A percentile compares a stretch with the other conserved stretches of the same genome.
phyloP scores from a whole-genome alignment of 2,329 filamentous ascomycete genomes.

The Sphaerulina vaccinii region DNA sequence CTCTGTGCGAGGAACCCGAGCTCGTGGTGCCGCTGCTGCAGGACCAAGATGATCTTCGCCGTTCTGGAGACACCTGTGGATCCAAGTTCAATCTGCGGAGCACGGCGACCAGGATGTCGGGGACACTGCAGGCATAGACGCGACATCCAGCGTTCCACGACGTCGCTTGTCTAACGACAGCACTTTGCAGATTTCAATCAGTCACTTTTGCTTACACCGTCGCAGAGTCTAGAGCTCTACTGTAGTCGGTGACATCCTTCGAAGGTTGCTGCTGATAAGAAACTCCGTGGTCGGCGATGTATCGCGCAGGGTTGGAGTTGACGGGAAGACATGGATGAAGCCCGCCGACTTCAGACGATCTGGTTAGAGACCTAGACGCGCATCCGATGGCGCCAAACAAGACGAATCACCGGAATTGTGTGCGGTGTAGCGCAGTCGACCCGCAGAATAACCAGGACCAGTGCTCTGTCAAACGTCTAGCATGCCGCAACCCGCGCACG shows the following conservation, averaged over 20 bases:
- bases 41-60: neutral
- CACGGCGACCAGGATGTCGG: neutral
- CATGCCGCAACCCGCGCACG: slow-evolving; percentile 9
- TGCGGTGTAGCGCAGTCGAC: neutral
- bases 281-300: too few relatives aligned
- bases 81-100: neutral
- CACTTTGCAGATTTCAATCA: too few relatives aligned
- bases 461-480: slow-evolving; percentile 10
- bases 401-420: neutral
- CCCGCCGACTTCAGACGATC: neutral
- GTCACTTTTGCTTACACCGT: too few relatives aligned
- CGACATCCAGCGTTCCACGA: neutral
- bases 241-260: neutral
- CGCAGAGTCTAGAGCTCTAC: too few relatives aligned
- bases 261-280: too few relatives aligned
- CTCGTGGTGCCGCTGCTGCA: neutral
- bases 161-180: neutral
- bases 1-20: neutral
- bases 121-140: too few relatives aligned
- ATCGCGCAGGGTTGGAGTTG: too few relatives aligned
- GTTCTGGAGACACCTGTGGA: neutral
- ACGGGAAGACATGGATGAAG: neutral
- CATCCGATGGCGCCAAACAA: neutral
- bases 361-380: neutral
- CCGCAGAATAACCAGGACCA: neutral